Base-by-base conservation (phyloP, 148 eudicot genomes). In the Rhododendron henanense region DNA sequence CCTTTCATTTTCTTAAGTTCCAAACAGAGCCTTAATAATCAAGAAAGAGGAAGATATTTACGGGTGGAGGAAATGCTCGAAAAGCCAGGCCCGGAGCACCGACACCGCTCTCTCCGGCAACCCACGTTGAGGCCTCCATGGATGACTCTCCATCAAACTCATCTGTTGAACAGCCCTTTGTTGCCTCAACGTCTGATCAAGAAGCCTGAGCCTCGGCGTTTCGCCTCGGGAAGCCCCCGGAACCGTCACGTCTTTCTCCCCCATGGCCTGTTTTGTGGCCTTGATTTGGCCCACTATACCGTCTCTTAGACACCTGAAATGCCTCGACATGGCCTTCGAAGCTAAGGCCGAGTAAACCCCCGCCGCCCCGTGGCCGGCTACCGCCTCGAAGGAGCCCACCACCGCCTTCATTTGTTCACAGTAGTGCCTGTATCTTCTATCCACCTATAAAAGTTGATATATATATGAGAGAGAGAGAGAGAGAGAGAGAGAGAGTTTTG, bases 1-100 rank as follows among this genome's bases (percentile, higher is more conserved):
- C 31, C 31, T 31, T 31, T 31, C 31, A 0, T 31, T 31, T 31
- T 31, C 31, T 31, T 31, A 31, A 31, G 31, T 31, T 31, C 31
- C 31, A 31, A 31, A 31, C 31, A 31, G 0, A 31, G 31, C 31
- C 31, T 31, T 31, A 31, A 31, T 31, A 39, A n/a, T 31, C 6
- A 47, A 55, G 19, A 48, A 19, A 45, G 48, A 28, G 21, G 21
- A 44, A 59, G 51, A 82, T 33, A 81, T 21, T 51, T 86, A 97
- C 99, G 99, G 99, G 90, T 97, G 96, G 50, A 97, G 94, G 85
- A 95, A 97, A 88, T 97, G 98, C 89, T 97, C 99, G 41, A 97
- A 97, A 79, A 97, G 98, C 99, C 99, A 97, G 81, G 99, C 99
- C 3, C 99, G 95, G 78, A 97, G 96, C 79, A 95, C 90, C 4